Conservation (phyloP, 805 yeast genomes). For the Saccharomycopsis oosterbeekiorum region DNA sequence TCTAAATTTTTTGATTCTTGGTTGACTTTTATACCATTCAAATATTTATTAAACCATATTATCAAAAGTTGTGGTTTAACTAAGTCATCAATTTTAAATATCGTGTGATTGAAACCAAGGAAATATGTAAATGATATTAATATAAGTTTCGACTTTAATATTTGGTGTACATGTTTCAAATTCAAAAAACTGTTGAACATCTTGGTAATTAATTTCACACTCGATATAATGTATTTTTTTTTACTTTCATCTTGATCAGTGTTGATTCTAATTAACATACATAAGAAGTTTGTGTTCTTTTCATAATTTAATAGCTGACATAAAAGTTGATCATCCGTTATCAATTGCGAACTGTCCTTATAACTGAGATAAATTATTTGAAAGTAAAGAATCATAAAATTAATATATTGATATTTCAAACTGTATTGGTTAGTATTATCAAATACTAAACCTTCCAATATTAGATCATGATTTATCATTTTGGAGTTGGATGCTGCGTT, state of each 20-base stretch:
- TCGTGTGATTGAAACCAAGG: neutral
- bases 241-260: neutral
- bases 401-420: slow-evolving; percentile 2
- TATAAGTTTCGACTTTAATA: neutral
- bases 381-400: slow-evolving; percentile 10
- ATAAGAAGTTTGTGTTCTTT: neutral
- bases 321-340: neutral
- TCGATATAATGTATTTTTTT: neutral
- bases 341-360: slow-evolving; percentile 1
- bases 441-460: neutral
- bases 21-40: neutral
- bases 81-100: neutral
- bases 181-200: neutral
- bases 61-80: neutral
- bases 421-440: neutral
- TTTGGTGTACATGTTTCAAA: neutral
- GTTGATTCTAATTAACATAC: neutral
- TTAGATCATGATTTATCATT: neutral
- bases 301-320: neutral
- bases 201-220: neutral
- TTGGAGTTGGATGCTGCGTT: neutral
- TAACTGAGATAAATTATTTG: slow-evolving; percentile 10
- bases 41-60: neutral
- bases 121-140: neutral
- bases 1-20: neutral